These are phyloP conservation scores for Hyaloscypha finlandica DNA, from an alignment of 495 filamentous ascomycete species.

Conservation along the genomic window DNA sequence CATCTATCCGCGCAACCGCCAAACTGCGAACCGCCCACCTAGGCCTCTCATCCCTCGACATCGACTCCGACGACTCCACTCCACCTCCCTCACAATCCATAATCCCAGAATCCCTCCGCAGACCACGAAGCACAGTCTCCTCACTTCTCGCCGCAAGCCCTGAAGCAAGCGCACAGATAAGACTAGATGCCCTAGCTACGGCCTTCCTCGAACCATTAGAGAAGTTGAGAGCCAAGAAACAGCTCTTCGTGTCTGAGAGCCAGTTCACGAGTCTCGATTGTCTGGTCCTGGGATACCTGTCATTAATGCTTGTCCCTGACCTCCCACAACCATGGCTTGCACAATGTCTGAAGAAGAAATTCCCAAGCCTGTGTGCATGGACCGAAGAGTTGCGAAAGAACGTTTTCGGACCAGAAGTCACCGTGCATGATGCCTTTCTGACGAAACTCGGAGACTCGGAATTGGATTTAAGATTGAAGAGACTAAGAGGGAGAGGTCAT, in stretches of 20 bases:
- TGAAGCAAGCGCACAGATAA: conserved; percentile 60
- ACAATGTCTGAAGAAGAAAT: conserved; percentile 60
- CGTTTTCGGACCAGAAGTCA: conserved; percentile 40
- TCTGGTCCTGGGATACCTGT: conserved; percentile 74
- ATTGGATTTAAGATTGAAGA: conserved; percentile 6
- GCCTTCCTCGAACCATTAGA: conserved; percentile 71
- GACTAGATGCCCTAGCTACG: conserved; percentile 65
- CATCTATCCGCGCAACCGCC: conserved; percentile 64
- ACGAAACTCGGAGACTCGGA: not conserved
- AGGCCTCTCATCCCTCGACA: conserved; percentile 65
- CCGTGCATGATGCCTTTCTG: conserved; percentile 24
- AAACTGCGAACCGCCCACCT: conserved; percentile 71
- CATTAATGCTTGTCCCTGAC: conserved; percentile 68
- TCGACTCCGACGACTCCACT: conserved; percentile 45
- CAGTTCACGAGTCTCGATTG: conserved; percentile 71
- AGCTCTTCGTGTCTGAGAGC: conserved; percentile 46
- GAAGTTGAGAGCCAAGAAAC: conserved; percentile 56
- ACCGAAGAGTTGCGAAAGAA: conserved; percentile 46
- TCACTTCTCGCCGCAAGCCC: conserved; percentile 41
- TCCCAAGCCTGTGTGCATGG: conserved; percentile 55
- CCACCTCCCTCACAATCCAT: conserved; percentile 25
- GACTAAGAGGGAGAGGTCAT: conserved; percentile 8
- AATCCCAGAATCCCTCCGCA: conserved; percentile 34
- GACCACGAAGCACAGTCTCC: conserved; percentile 34
- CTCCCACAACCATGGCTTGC: conserved; percentile 73